These are phyloP conservation scores for Globisporangium cederbergense DNA, from an alignment of 352 stramenopile genomes.

Conservation along the genomic window DNA sequence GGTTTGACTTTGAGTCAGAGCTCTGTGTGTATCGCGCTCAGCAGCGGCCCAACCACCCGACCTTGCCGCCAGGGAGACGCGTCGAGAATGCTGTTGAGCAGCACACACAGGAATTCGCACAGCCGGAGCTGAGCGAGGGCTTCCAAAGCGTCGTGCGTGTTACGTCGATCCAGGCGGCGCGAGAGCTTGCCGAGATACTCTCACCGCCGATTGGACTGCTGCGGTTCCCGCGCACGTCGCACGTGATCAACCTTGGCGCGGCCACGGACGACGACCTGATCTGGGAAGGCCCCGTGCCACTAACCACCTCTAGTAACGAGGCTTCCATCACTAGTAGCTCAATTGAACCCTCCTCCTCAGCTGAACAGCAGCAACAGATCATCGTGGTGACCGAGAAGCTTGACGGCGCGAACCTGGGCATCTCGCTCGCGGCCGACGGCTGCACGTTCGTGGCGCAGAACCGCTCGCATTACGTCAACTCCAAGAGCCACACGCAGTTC, in stretches of 20 bases:
- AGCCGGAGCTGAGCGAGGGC: slow-evolving; percentile 38
- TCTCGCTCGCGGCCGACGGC: slow-evolving; percentile 52
- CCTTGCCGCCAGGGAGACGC: slow-evolving; percentile 36
- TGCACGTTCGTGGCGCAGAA: slow-evolving; percentile 69
- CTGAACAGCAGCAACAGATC: slow-evolving; percentile 20
- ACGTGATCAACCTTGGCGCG: slow-evolving; percentile 54
- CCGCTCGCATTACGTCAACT: slow-evolving; percentile 62
- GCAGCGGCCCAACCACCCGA: slow-evolving; percentile 37
- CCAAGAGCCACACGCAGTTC: slow-evolving; percentile 66
- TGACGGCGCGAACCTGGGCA: slow-evolving; percentile 82
- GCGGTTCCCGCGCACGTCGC: slow-evolving; percentile 60
- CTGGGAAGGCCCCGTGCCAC: slow-evolving; percentile 12
- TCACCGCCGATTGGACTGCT: slow-evolving; percentile 37
- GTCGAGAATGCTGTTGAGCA: slow-evolving; percentile 40
- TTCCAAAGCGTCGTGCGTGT: slow-evolving; percentile 49
- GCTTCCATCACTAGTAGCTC: not conserved
- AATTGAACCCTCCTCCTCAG: not conserved
- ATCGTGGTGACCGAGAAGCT: slow-evolving; percentile 81
- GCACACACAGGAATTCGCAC: slow-evolving; percentile 37
- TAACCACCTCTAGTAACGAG: not conserved
- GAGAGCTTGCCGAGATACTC: slow-evolving; percentile 30
- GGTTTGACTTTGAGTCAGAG: slow-evolving; percentile 45
- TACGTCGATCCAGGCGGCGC: slow-evolving; percentile 46
- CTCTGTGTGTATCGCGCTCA: slow-evolving; percentile 49
- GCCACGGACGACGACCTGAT: slow-evolving; percentile 58